Base-by-base conservation (phyloP, 805 yeast species). In the Wickerhamia fluorescens region DNA sequence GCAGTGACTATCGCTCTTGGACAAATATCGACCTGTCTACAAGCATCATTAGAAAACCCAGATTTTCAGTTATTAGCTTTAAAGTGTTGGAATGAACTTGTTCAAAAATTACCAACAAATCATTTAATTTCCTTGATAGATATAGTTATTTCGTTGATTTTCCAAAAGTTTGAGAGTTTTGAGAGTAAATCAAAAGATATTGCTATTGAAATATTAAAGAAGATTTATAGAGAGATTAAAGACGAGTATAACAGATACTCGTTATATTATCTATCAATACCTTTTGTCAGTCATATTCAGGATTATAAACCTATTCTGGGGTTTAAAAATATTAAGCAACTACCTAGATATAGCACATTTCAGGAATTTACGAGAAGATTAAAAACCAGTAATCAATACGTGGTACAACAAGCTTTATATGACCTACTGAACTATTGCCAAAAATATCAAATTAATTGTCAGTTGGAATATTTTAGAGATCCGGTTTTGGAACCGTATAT, bases 21-120 rank as follows among this genome's bases (percentile, higher is more conserved):
- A 0, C 97, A 88, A 48, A 73, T 89, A 4, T 79, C 85, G 35
- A 81, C 94, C 2, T 82, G 94, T 42, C 57, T 89, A 8, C 95
- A 86, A 47, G 76, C 87, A 1, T 78, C 89, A 0, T 53, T 88
- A 14, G 87, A 78, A 22, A 70, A 68, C 12, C 56, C 67, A 0
- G 75, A 73, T 14, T 64, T 87, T 9, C 78, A 78, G 35, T 58
- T 58, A 10, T 68, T 70, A 22, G 73, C 89, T 0, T 56, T 92
- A 23, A 60, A 66, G 26, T 80, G 92, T 31, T 78, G 95, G 80
- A 63, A 66, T 29, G 61, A 66, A 2, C 58, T 89, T 29, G 70
- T 84, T 2, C 58, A 65, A 11, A 63, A 61, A n/a, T 52, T 89
- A 11, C 71, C 64, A 9, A 66, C 71, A 16, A 61, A 68, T 3